A percentile compares a stretch with the other conserved stretches of the same genome.
Evolutionary conservation across 2,329 filamentous ascomycete species (phyloP).

Genomic region (Plectosphaerella sp.): DNA sequence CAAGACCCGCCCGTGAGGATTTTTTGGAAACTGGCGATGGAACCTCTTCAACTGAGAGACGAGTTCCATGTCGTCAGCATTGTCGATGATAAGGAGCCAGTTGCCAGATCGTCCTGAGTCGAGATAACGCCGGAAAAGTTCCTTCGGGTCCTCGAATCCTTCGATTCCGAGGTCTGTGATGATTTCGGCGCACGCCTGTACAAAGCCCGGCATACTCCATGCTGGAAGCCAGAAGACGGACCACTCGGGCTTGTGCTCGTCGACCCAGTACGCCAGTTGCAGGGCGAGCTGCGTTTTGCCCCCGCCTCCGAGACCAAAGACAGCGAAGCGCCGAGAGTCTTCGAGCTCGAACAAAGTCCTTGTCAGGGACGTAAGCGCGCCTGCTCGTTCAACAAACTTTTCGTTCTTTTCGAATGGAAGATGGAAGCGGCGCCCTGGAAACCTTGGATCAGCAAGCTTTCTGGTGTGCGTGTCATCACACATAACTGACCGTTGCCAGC

Average conservation of each 20-base stretch:
- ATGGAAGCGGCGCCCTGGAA: no score
- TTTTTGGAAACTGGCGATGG: no score
- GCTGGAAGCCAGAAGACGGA: constrained; percentile 40
- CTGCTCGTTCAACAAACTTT: not conserved
- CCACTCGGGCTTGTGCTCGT: constrained; percentile 24
- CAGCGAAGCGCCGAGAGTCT: constrained; percentile 10
- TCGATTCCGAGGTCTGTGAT: constrained; percentile 19
- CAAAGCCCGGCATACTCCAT: constrained; percentile 15
- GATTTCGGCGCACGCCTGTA: constrained; percentile 27
- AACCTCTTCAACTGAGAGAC: not conserved
- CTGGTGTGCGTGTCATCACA: no score
- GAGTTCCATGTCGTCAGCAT: not conserved
- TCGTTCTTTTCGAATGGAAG: not conserved
- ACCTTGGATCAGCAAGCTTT: no score
- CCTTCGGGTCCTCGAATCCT: not conserved
- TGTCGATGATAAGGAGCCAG: constrained; percentile 4
- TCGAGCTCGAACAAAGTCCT: not conserved
- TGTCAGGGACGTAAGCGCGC: not conserved
- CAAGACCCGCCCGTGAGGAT: no score
- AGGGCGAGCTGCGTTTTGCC: constrained; percentile 32
- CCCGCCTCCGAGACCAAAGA: constrained; percentile 31
- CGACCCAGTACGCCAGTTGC: constrained; percentile 5
- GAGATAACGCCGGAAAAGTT: constrained; percentile 5
- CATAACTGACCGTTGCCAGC: no score
- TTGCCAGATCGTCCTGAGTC: not conserved